Evolutionary conservation across 2,329 filamentous ascomycete species (phyloP).

Genomic region (Cytospora paraplurivora): DNA sequence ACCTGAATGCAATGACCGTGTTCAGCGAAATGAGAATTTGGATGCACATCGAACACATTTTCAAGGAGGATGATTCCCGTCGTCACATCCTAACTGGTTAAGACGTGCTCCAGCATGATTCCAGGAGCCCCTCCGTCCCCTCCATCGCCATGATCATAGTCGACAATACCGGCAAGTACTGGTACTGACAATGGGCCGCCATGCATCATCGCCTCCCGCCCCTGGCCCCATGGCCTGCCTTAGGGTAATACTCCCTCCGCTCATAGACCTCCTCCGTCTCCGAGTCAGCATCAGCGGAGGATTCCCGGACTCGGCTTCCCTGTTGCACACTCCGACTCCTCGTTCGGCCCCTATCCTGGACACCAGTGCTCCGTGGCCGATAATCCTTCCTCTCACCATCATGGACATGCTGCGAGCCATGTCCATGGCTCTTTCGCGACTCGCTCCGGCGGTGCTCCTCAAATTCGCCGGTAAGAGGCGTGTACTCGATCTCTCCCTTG

Average conservation of each 20-base stretch:
- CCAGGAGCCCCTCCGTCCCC: too few species aligned
- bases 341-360: conserved; percentile 24
- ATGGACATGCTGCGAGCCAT: neutral
- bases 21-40: too few species aligned
- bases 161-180: neutral
- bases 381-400: conserved; percentile 11
- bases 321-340: conserved; percentile 26
- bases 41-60: too few species aligned
- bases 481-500: conserved; percentile 28
- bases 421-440: neutral
- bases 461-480: conserved; percentile 19
- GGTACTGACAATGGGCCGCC: neutral
- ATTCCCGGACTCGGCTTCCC: conserved; percentile 20
- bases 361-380: conserved; percentile 22
- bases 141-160: too few species aligned
- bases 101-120: too few species aligned
- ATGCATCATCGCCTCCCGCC: conserved; percentile 6
- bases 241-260: conserved; percentile 16
- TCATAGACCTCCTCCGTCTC: conserved; percentile 21
- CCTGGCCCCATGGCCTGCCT: neutral
- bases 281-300: conserved; percentile 20
- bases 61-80: too few species aligned
- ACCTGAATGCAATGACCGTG: too few species aligned
- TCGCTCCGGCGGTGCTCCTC: conserved; percentile 8
- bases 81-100: too few species aligned